Percentiles rank a stretch among this genome's conserved stretches.
phyloP scores from a whole-genome alignment of 2,329 filamentous ascomycete species.

The Colletotrichum tropicale region DNA sequence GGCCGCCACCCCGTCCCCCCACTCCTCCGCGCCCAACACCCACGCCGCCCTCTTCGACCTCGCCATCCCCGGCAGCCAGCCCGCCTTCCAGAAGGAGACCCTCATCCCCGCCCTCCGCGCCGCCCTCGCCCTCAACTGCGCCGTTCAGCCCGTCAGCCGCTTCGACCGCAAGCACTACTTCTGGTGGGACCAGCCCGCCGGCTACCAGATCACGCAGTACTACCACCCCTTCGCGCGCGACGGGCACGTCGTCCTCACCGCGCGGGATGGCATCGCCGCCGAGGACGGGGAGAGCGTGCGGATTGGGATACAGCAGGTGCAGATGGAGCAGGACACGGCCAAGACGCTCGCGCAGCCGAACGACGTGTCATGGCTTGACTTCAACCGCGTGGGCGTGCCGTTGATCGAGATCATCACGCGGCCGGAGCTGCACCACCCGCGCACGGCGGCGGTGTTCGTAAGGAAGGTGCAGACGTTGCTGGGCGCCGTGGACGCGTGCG shows the following conservation, averaged over 20 bases:
- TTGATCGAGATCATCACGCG: slow-evolving; percentile 95
- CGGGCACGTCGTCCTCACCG: slow-evolving; percentile 72
- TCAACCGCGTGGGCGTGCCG: slow-evolving; percentile 90
- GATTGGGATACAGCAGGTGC: slow-evolving; percentile 89
- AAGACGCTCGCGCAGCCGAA: slow-evolving; percentile 85
- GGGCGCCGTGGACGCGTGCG: slow-evolving; percentile 81
- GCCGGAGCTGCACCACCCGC: slow-evolving; percentile 85
- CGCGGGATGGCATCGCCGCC: slow-evolving; percentile 79
- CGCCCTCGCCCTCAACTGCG: slow-evolving; percentile 82
- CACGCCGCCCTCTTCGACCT: slow-evolving; percentile 89
- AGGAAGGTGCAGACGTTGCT: slow-evolving; percentile 86
- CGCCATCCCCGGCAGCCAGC: slow-evolving; percentile 88
- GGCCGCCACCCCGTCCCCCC: slow-evolving; percentile 67
- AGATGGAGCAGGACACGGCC: slow-evolving; percentile 97
- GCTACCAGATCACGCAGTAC: slow-evolving; percentile 98
- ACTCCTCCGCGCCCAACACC: slow-evolving; percentile 60
- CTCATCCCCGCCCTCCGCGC: slow-evolving; percentile 90
- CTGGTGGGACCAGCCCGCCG: slow-evolving; percentile 95
- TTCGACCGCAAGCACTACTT: slow-evolving; percentile 99
- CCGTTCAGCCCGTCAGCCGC: slow-evolving; percentile 75
- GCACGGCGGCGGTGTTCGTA: slow-evolving; percentile 86
- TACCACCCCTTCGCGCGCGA: slow-evolving; percentile 75
- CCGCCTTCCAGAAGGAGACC: slow-evolving; percentile 81
- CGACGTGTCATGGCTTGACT: slow-evolving; percentile 81
- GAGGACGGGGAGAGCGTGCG: slow-evolving; percentile 73